phyloP scores from a whole-genome alignment of 2,329 filamentous ascomycete genomes.

The Hortaea sp. region DNA sequence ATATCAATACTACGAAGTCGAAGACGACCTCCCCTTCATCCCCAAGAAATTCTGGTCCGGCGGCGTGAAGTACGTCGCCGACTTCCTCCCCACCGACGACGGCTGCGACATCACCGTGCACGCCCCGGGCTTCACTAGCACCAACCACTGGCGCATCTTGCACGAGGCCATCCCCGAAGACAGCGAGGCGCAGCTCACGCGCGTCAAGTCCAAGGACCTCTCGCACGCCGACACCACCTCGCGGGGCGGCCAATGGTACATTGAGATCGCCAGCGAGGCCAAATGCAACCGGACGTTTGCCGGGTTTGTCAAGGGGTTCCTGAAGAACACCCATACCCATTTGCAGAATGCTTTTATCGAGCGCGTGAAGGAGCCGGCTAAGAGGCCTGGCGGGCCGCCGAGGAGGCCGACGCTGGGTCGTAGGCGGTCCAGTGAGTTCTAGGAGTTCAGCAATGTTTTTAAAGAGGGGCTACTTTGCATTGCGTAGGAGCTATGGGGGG shows the following conservation, averaged over 20 bases:
- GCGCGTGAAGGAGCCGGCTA: slow-evolving; percentile 11
- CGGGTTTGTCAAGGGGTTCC: slow-evolving; percentile 23
- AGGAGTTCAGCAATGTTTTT: neutral
- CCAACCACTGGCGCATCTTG: slow-evolving; percentile 24
- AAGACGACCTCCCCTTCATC: slow-evolving; percentile 27
- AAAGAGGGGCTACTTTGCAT: neutral
- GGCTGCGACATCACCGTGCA: slow-evolving; percentile 27
- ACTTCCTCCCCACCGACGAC: slow-evolving; percentile 18
- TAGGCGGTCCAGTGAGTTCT: slow-evolving; percentile 7
- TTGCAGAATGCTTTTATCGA: slow-evolving; percentile 22
- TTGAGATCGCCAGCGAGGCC: slow-evolving; percentile 25
- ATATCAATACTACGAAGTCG: slow-evolving; percentile 22
- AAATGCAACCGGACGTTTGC: slow-evolving; percentile 22
- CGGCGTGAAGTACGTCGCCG: slow-evolving; percentile 22
- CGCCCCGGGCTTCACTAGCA: slow-evolving; percentile 25
- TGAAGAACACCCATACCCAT: slow-evolving; percentile 22
- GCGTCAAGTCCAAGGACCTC: slow-evolving; percentile 13
- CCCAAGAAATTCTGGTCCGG: slow-evolving; percentile 25
- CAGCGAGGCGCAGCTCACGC: slow-evolving; percentile 4
- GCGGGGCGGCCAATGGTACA: slow-evolving; percentile 17
- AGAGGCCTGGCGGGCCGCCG: slow-evolving; percentile 4
- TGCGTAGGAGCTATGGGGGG: no score
- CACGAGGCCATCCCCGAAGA: slow-evolving; percentile 15
- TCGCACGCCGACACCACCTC: slow-evolving; percentile 10
- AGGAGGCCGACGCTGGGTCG: slow-evolving; percentile 13